Evolutionary conservation across 2,329 filamentous ascomycete species (phyloP), one percentile per base, ranked within the genome.

Genomic region (Beauveria medogensis): DNA sequence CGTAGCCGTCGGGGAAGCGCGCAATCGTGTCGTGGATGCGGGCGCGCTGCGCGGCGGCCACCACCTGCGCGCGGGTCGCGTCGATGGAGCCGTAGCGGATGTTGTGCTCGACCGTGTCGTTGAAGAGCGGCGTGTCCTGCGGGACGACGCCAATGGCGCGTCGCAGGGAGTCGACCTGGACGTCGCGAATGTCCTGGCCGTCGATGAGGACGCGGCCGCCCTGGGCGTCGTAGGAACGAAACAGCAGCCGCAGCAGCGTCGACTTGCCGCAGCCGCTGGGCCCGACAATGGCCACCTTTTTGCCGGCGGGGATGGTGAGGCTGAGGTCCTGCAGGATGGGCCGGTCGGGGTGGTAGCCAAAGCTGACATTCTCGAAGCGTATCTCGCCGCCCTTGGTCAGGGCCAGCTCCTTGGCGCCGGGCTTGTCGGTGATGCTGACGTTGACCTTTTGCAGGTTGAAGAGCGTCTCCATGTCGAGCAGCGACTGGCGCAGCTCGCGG

Each of bases 401-500:
- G 9, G 82, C 75, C 1, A 99, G 80, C 0, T 89, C 81, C 69
- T 87, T 86, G 0, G 93, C 91, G 68, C 89, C 78, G 2, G 88
- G 83, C 59, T 83, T 81, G 68, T 99, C 92, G 67, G 85, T 87
- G 70, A 99, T 89, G 43, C 83, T 85, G 14, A 97, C 87, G 67
- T 97, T 96, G 70, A 97, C 93, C 73, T 96, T 97, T 74, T 99
- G 94, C 37, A 99, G 81, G 72, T 91, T 96, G 80, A 99, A 99
- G 6, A 99, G 82, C 0, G 94, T 97, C 75, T 97, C 94, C 94
- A 99, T 99, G 72, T 99, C 95, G 40, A 99, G 80, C 50, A 99
- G 80, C 24, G 91, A 96, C 76, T 99, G 94, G 60, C 94, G 84
- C 59, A 99, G 82, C 76, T 99, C 94, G 67, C 94, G 89, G 73